A percentile compares a stretch with the other conserved stretches of the same genome.
These are phyloP conservation scores for Debaryomyces robertsiae DNA, from an alignment of 1,139 yeast genomes.

Conservation along the genomic window DNA sequence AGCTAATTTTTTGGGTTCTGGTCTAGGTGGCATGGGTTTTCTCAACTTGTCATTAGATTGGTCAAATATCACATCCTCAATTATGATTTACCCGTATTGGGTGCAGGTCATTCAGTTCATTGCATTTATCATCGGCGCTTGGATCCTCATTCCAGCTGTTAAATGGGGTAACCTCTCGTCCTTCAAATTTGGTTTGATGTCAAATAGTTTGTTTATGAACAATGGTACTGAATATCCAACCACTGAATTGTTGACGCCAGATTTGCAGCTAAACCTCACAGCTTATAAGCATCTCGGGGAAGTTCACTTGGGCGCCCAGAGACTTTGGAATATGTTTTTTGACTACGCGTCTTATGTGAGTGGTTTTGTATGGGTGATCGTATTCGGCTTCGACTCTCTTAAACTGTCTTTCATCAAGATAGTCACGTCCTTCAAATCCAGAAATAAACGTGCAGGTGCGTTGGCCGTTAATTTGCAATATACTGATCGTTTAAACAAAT, in stretches of 20 bases:
- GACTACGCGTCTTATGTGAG: constrained; percentile 55
- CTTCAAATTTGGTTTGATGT: constrained; percentile 41
- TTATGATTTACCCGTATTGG: constrained; percentile 50
- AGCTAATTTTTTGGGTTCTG: constrained; percentile 45
- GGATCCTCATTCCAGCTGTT: constrained; percentile 45
- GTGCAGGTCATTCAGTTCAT: constrained; percentile 44
- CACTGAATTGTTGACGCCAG: constrained; percentile 31
- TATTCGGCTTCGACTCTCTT: constrained; percentile 35
- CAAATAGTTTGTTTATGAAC: constrained; percentile 35
- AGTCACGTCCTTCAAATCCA: constrained; percentile 10
- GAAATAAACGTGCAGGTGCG: constrained; percentile 10
- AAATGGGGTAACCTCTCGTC: constrained; percentile 35
- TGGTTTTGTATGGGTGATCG: constrained; percentile 48
- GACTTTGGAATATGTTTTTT: constrained; percentile 53
- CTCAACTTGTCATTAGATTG: constrained; percentile 46
- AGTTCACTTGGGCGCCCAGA: constrained; percentile 44
- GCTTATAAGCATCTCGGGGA: constrained; percentile 44
- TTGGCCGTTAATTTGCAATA: constrained; percentile 15
- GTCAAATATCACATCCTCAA: constrained; percentile 47
- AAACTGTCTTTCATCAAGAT: constrained; percentile 15
- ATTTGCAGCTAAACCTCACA: constrained; percentile 37
- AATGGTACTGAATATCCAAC: constrained; percentile 42
- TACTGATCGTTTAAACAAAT: constrained; percentile 43
- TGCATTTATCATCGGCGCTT: constrained; percentile 44
- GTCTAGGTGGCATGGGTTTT: constrained; percentile 49